Percentiles rank a stretch among this genome's conserved stretches.
Evolutionary conservation across 2,329 filamentous ascomycete genomes (phyloP).

Genomic region (Grosmannia clavigera): DNA sequence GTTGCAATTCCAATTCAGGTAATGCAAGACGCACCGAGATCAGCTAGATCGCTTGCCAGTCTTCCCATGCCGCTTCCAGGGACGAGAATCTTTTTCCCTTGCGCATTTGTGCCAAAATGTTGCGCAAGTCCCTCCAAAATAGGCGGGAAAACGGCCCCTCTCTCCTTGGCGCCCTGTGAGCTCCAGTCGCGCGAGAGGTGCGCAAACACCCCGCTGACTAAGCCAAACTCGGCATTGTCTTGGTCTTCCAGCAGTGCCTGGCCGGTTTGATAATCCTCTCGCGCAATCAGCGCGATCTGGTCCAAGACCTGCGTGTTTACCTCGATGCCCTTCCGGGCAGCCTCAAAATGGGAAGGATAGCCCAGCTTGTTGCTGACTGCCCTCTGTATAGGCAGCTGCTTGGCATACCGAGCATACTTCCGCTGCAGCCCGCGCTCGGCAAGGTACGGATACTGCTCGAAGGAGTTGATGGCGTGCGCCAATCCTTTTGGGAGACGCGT

Average conservation of each 20-base stretch:
- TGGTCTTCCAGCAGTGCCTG: not conserved
- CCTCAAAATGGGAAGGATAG: not conserved
- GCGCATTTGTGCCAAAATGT: not conserved
- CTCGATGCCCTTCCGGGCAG: not conserved
- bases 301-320: not conserved
- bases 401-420: not conserved
- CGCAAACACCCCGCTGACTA: not conserved
- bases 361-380: not conserved
- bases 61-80: slow-evolving; percentile 1
- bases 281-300: not conserved
- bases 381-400: not conserved
- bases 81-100: not conserved
- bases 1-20: not conserved
- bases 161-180: not conserved
- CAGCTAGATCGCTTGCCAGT: slow-evolving; percentile 1
- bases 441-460: not conserved
- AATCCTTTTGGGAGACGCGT: not conserved
- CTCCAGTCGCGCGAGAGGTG: slow-evolving; percentile 1
- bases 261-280: not conserved
- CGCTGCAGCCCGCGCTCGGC: not conserved
- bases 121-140: not conserved
- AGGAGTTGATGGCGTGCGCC: slow-evolving; percentile 1
- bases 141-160: not conserved
- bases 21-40: not conserved
- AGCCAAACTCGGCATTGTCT: not conserved